A percentile compares a stretch with the other conserved stretches of the same genome.
Conservation (phyloP, 352 stramenopile species). For the Phytophthora ramorum region DNA sequence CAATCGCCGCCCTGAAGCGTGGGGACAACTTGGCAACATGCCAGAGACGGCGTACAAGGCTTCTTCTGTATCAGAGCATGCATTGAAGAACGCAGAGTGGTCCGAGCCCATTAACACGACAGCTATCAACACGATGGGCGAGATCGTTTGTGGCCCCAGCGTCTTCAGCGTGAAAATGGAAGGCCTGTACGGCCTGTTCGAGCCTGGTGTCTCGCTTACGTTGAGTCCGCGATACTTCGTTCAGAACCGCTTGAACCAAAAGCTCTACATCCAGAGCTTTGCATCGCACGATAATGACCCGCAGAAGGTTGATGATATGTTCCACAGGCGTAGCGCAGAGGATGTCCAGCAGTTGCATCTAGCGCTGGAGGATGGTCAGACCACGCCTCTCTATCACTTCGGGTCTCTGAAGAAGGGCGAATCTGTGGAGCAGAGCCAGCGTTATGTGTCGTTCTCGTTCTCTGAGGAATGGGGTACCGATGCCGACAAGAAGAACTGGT, state of each 20-base stretch:
- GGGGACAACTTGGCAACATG: constrained; percentile 64
- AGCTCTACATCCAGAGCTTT: constrained; percentile 82
- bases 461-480: constrained; percentile 62
- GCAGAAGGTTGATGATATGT: constrained; percentile 71
- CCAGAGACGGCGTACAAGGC: constrained; percentile 52
- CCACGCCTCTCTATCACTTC: constrained; percentile 81
- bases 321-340: constrained; percentile 70
- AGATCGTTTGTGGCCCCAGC: constrained; percentile 72
- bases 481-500: constrained; percentile 69
- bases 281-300: constrained; percentile 63
- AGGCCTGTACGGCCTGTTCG: constrained; percentile 83
- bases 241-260: constrained; percentile 84
- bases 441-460: constrained; percentile 87
- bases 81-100: constrained; percentile 72
- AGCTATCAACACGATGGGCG: constrained; percentile 86
- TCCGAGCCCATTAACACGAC: constrained; percentile 86
- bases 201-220: constrained; percentile 77
- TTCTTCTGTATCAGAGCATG: constrained; percentile 64
- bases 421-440: constrained; percentile 59
- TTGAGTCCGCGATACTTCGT: constrained; percentile 85
- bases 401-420: constrained; percentile 77
- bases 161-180: constrained; percentile 87
- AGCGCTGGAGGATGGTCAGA: constrained; percentile 64
- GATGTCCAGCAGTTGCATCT: constrained; percentile 67
- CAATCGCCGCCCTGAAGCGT: constrained; percentile 60